A percentile compares a stretch with the other conserved stretches of the same genome.
These are phyloP conservation scores for Penicillium sp. DNA, from an alignment of 2,329 filamentous ascomycete species.

Conservation along the genomic window DNA sequence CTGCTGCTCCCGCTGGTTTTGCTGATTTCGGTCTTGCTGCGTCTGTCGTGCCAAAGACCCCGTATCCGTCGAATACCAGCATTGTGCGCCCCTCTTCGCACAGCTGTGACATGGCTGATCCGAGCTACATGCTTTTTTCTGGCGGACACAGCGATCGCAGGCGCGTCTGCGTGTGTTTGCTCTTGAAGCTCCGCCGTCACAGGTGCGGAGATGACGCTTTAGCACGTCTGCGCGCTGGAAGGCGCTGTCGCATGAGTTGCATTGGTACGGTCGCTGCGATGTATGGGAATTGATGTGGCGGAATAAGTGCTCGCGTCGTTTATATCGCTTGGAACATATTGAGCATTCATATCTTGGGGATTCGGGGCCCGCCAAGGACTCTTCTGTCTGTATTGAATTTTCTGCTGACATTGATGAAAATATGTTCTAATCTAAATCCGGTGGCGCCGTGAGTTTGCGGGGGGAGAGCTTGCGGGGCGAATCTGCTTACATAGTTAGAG, in stretches of 20 bases:
- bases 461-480: background rate
- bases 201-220: slow-evolving; percentile 36
- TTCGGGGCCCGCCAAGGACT: background rate
- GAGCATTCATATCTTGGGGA: slow-evolving; percentile 27
- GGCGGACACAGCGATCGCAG: slow-evolving; percentile 36
- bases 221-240: slow-evolving; percentile 41
- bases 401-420: background rate
- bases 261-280: slow-evolving; percentile 33
- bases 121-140: slow-evolving; percentile 37
- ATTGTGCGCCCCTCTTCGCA: slow-evolving; percentile 20
- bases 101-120: slow-evolving; percentile 32
- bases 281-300: slow-evolving; percentile 37
- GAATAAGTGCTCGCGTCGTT: slow-evolving; percentile 38
- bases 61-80: slow-evolving; percentile 19
- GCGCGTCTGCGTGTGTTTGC: slow-evolving; percentile 28
- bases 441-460: background rate
- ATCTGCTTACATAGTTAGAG: background rate
- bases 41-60: background rate
- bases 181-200: slow-evolving; percentile 23
- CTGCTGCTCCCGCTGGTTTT: background rate
- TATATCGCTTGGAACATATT: slow-evolving; percentile 37
- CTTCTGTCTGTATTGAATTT: background rate
- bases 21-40: background rate
- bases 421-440: background rate
- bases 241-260: slow-evolving; percentile 29